Evolutionary conservation across 2,329 filamentous ascomycete species (phyloP).

Genomic region (Pezicula neosporulosa): DNA sequence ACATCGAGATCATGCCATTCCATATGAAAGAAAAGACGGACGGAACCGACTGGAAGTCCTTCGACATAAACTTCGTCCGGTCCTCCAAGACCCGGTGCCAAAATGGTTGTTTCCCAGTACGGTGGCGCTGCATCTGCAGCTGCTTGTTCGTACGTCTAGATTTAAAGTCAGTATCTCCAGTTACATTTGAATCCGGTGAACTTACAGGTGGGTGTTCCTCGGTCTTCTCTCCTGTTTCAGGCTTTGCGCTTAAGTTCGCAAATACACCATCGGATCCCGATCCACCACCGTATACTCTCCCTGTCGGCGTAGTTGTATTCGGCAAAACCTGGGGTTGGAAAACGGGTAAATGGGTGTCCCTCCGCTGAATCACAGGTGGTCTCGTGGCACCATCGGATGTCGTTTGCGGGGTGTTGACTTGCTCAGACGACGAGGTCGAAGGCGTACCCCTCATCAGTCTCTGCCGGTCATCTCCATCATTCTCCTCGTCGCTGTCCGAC

Average conservation of each 20-base stretch:
- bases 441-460: constrained; percentile 71
- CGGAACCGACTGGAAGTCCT: constrained; percentile 84
- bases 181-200: constrained; percentile 19
- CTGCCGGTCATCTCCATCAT: constrained; percentile 78
- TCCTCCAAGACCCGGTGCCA: constrained; percentile 86
- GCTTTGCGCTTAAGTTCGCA: constrained; percentile 89
- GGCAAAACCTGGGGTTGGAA: constrained; percentile 8
- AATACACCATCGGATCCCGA: constrained; percentile 93
- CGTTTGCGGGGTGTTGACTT: constrained; percentile 25
- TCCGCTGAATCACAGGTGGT: constrained; percentile 17
- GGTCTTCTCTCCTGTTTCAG: constrained; percentile 71
- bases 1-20: constrained; percentile 97
- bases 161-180: constrained; percentile 2
- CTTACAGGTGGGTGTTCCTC: constrained; percentile 93
- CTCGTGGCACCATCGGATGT: constrained; percentile 12
- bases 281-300: constrained; percentile 65
- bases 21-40: constrained; percentile 82
- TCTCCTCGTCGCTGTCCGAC: constrained; percentile 67
- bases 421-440: constrained; percentile 22
- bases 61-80: constrained; percentile 96
- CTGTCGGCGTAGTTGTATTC: constrained; percentile 15
- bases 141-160: constrained; percentile 93
- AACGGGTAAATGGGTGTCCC: constrained; percentile 22
- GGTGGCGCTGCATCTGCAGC: constrained; percentile 93
- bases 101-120: constrained; percentile 98